Base-by-base conservation (phyloP, 2,329 filamentous ascomycete species). In the Fusarium sp. region DNA sequence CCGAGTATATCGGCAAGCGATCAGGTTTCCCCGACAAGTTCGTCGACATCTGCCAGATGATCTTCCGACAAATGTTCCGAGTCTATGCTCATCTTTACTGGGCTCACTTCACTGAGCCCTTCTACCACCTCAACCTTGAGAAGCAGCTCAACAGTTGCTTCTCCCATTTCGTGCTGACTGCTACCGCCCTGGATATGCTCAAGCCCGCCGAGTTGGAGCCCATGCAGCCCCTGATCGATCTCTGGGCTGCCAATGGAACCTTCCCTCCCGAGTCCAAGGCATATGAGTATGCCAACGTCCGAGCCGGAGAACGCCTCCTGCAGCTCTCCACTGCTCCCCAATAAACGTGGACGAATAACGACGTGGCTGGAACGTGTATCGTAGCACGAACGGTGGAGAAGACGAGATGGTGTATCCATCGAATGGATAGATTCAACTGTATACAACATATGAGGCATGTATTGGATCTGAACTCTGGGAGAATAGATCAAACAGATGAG, bases 71-170 rank as follows among this genome's bases (percentile, higher is more conserved):
- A 83, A 98, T 99, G 92, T 98, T 99, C 86, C 92, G 96, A 64
- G 95, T 98, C 74, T 99, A 99, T 78, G 92, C 96, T 50, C 96
- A 99, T 81, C 90, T 99, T 66, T 99, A 99, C 85, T 98, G 97
- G 88, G 93, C 95, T 61, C 96, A 99, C 81, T 99, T 93, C 81
- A 84, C 90, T 66, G 92, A 94, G 73, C 92, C 92, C 8, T 94
- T 94, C 81, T 95, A 94, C 82, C 91, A 95, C 79, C 86, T 95
- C 71, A 94, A 92, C 82, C 84, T 92, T 12, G 90, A 92, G 80
- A 92, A 94, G 79, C 91, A 93, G 75, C 86, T 95, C 67, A 96
- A 96, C 85, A 94, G 92, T 80, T 94, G 92, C 81, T 96, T 96
- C 80, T 92, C 92, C 47, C 92, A 95, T 83, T 96, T 95, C 74